Conservation (phyloP, 345 rosid genomes). For the Aegle marmelos region DNA sequence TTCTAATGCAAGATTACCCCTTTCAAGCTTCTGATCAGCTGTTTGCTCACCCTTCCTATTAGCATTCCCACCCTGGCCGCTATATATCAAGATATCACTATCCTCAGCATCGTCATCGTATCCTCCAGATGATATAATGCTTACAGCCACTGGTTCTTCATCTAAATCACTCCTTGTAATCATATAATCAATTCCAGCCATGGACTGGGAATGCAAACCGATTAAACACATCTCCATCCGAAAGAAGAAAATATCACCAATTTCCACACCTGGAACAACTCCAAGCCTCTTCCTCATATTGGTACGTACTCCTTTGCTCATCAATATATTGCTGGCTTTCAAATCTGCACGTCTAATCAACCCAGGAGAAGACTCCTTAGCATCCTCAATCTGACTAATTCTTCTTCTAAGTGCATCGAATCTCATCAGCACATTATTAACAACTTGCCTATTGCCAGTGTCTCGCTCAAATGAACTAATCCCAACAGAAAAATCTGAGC, state of each 20-base stretch:
- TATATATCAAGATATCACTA: slow-evolving; percentile 64
- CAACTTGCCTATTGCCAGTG: slow-evolving; percentile 40
- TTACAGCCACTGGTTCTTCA: slow-evolving; percentile 73
- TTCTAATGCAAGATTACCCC: slow-evolving; percentile 95
- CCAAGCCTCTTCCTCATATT: slow-evolving; percentile 68
- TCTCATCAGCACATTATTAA: slow-evolving; percentile 33
- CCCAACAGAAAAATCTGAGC: slow-evolving; percentile 18
- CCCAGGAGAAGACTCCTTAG: slow-evolving; percentile 30
- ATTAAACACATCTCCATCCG: slow-evolving; percentile 83
- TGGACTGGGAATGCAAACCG: slow-evolving; percentile 76
- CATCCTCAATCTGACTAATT: slow-evolving; percentile 47
- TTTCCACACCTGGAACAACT: slow-evolving; percentile 74
- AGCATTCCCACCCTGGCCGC: slow-evolving; percentile 78
- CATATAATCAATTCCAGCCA: slow-evolving; percentile 94
- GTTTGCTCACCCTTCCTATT: slow-evolving; percentile 52
- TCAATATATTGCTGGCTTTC: slow-evolving; percentile 44
- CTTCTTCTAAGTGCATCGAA: slow-evolving; percentile 52
- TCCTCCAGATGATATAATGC: slow-evolving; percentile 82
- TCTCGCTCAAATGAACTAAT: slow-evolving; percentile 33
- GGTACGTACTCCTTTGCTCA: slow-evolving; percentile 61
- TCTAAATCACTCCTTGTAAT: slow-evolving; percentile 45
- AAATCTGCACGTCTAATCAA: slow-evolving; percentile 40
- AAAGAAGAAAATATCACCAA: slow-evolving; percentile 82
- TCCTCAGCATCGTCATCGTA: slow-evolving; percentile 79
- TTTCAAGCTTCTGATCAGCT: slow-evolving; percentile 78